Evolutionary conservation across 1,139 yeast species (phyloP).

Genomic region (Zygosaccharomyces sapae): DNA sequence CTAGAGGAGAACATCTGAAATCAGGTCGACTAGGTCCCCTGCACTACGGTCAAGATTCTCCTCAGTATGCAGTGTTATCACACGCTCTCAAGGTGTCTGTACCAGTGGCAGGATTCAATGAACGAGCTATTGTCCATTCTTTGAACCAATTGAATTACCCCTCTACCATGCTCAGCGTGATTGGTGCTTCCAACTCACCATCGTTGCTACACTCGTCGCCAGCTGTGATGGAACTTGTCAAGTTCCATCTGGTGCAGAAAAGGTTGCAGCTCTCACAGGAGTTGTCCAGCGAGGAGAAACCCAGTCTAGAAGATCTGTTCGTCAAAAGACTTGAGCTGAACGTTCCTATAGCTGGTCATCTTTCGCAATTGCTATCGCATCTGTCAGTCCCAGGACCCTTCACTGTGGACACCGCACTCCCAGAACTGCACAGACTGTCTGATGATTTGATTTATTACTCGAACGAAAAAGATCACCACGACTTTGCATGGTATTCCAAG

Average conservation of each 20-base stretch:
- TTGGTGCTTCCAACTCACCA: conserved; percentile 40
- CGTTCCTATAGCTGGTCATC: conserved; percentile 47
- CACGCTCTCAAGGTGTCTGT: conserved; percentile 50
- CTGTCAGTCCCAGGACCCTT: conserved; percentile 37
- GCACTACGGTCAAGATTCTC: conserved; percentile 32
- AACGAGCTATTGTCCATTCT: conserved; percentile 56
- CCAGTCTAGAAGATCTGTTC: conserved; percentile 46
- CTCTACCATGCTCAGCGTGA: conserved; percentile 60
- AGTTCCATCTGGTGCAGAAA: conserved; percentile 58
- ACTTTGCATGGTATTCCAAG: conserved; percentile 91
- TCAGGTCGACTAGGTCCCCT: conserved; percentile 26
- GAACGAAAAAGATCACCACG: conserved; percentile 70
- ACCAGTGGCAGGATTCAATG: conserved; percentile 67
- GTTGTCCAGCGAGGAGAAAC: conserved; percentile 26
- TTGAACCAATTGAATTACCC: conserved; percentile 58
- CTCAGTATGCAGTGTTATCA: conserved; percentile 42
- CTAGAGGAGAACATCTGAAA: conserved; percentile 24
- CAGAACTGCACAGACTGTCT: conserved; percentile 67
- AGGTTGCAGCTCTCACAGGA: conserved; percentile 43
- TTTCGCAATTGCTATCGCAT: conserved; percentile 37
- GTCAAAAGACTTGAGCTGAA: conserved; percentile 62
- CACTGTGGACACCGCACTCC: conserved; percentile 37
- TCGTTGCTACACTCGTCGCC: conserved; percentile 38
- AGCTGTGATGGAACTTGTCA: conserved; percentile 57
- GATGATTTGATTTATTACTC: conserved; percentile 82